Evolutionary conservation across 2,329 filamentous ascomycete species (phyloP), one percentile per base, ranked within the genome.

Genomic region (Fusarium sp.): DNA sequence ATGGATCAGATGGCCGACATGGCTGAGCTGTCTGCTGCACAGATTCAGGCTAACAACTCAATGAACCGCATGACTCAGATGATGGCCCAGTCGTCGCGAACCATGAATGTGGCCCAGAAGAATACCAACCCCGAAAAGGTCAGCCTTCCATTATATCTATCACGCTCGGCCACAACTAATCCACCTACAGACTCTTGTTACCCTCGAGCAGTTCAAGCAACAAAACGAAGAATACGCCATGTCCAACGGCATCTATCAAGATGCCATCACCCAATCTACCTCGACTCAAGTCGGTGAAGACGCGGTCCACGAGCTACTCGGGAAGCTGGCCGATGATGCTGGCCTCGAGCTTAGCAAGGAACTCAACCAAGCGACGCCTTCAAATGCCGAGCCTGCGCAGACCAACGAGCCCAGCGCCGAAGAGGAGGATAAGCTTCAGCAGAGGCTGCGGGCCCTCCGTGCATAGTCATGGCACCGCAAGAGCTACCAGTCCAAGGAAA

Each of bases 251-350:
- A 94, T 94, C 81, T 96, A 96, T 81, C 93, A 95, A 80, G 94
- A 94, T 77, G 92, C 93, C 64, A 95, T 94, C 67, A 90, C 88
- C 24, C 91, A 92, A 65, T 92, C 91, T 40, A 97, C 94, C 2
- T 79, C 92, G 81, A 75, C 91, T 83, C 78, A 92, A 84, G 79
- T 94, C 83, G 82, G 92, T 83, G 81, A 97, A 78, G 94, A 97
- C 73, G 93, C 94, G 72, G 93, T 97, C 3, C 94, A 97, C 79
- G 90, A 93, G 72, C 82, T 97, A 67, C 91, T 97, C 81, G 91
- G 89, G 70, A 92, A 97, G 82, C 88, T 96, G 45, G 94, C 94
- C 68, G 94, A 97, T 79, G 94, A 97, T 80, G 93, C 92, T 12
- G 94, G 94, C 57, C 88, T 97, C 55, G 92, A 96, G 80, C 84